phyloP scores from a whole-genome alignment of 2,329 filamentous ascomycete genomes.

The Beauveria sp. region DNA sequence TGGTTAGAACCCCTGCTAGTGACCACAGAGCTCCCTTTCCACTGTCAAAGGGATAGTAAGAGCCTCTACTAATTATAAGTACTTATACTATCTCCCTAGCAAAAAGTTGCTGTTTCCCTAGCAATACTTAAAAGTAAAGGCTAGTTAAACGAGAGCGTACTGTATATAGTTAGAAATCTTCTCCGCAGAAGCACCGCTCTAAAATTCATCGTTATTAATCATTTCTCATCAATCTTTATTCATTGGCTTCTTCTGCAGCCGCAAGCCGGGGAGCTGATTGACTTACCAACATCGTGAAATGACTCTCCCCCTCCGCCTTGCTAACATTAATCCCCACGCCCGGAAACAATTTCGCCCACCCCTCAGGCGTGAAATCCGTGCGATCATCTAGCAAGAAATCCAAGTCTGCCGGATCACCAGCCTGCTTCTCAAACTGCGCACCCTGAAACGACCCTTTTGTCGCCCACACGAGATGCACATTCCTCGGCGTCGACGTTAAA shows the following conservation, averaged over 20 bases:
- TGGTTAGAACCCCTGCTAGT: too few relatives aligned
- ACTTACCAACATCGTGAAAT: neutral
- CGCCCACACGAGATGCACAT: neutral
- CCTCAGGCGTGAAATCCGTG: neutral
- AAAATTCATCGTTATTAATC: neutral
- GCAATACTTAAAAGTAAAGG: too few relatives aligned
- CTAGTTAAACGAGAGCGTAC: too few relatives aligned
- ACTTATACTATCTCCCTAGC: too few relatives aligned
- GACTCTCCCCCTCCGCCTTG: neutral
- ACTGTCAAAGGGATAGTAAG: too few relatives aligned
- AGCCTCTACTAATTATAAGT: too few relatives aligned
- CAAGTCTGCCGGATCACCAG: neutral
- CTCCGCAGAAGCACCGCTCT: neutral
- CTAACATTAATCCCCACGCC: neutral
- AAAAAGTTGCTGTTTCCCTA: too few relatives aligned
- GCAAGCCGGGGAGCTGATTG: neutral
- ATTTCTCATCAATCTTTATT: neutral
- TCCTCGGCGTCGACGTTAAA: neutral
- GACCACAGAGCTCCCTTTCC: too few relatives aligned
- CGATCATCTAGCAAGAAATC: neutral
- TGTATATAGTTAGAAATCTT: neutral
- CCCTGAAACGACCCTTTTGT: neutral
- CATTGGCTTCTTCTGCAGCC: neutral
- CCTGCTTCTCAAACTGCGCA: neutral
- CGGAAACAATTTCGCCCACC: neutral